Base-by-base conservation (phyloP, 495 filamentous ascomycete genomes). In the Xylaria curta region DNA sequence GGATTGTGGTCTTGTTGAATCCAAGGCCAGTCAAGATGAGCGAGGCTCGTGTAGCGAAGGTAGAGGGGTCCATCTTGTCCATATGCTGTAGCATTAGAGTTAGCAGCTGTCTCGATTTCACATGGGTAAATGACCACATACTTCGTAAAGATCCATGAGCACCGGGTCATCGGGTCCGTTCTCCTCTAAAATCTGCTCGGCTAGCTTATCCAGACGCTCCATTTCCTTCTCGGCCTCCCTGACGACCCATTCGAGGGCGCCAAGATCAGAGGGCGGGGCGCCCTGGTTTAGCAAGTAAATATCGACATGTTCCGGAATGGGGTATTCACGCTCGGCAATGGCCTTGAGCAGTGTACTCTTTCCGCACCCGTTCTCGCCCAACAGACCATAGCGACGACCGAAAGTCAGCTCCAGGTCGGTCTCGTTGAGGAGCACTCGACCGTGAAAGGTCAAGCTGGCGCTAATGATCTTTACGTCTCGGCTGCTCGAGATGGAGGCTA, bases 31-130 rank as follows among this genome's bases (percentile, higher is more conserved):
- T 99, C 72, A 99, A 81, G 81, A 99, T 99, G 73, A 97, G 90
- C 33, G 95, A 97, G 47, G 96, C 96, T 80, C 96, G 95, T 63
- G 95, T 97, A 77, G 94, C 87, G 84, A 99, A 99, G n/a, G 96
- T 99, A n/a, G 95, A 97, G 56, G 96, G 97, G 76, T 99, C 96
- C 97, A 99, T 98, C 82, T 90, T 91, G 84, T 99, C 96, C 88
- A 98, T 97, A 81, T 94, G 94, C 95, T 98, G 68, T 71, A 21
- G 6, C n/a, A 0, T 56, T 38, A 36, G 42, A 54, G 72, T 82
- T 76, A 75, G 74, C 47, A 70, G 21, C 38, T 44, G 47, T 46
- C 21, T 38, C 51, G 8, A 24, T 56, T 40, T 38, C 40, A 33
- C 17, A 0, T 10, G 2, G 49, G 9, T 62, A 53, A 42, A 9